These are phyloP conservation scores for Penicillium subrubescens DNA, from an alignment of 495 filamentous ascomycete genomes.

Conservation along the genomic window DNA sequence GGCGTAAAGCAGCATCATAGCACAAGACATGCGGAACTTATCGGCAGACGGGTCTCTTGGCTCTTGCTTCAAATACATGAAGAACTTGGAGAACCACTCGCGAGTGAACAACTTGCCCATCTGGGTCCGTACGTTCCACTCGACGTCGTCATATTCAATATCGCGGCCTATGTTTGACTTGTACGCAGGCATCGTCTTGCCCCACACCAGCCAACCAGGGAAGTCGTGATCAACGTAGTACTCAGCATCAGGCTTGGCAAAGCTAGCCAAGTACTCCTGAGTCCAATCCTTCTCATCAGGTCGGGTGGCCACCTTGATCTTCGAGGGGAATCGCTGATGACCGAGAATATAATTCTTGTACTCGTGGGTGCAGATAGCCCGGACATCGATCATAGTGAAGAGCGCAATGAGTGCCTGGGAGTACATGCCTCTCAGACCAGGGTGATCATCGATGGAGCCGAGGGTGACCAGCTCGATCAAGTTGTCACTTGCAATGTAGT, in stretches of 20 bases:
- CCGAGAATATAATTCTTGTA: constrained; percentile 84
- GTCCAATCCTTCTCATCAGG: constrained; percentile 78
- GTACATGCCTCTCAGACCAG: constrained; percentile 79
- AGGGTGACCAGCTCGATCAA: constrained; percentile 82
- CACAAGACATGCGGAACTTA: constrained; percentile 84
- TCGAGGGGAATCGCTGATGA: constrained; percentile 72
- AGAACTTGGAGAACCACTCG: constrained; percentile 85
- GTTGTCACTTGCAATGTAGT: constrained; percentile 76
- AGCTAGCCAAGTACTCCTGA: constrained; percentile 70
- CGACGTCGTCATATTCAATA: constrained; percentile 80
- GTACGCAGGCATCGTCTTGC: constrained; percentile 76
- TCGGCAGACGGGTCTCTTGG: constrained; percentile 82
- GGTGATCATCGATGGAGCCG: constrained; percentile 89
- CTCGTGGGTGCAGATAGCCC: constrained; percentile 81
- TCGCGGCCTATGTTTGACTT: constrained; percentile 68
- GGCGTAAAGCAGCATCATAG: constrained; percentile 80
- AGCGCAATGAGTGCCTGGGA: constrained; percentile 75
- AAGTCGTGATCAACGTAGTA: constrained; percentile 91
- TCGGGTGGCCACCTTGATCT: constrained; percentile 69
- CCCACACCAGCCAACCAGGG: constrained; percentile 98
- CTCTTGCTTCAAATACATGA: constrained; percentile 94
- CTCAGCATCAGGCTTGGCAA: constrained; percentile 77
- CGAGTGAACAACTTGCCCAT: constrained; percentile 80
- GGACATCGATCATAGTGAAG: constrained; percentile 80
- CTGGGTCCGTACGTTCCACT: constrained; percentile 71